Base-by-base conservation (phyloP, 2,329 filamentous ascomycete genomes). In the Phaeoacremonium minimum region DNA sequence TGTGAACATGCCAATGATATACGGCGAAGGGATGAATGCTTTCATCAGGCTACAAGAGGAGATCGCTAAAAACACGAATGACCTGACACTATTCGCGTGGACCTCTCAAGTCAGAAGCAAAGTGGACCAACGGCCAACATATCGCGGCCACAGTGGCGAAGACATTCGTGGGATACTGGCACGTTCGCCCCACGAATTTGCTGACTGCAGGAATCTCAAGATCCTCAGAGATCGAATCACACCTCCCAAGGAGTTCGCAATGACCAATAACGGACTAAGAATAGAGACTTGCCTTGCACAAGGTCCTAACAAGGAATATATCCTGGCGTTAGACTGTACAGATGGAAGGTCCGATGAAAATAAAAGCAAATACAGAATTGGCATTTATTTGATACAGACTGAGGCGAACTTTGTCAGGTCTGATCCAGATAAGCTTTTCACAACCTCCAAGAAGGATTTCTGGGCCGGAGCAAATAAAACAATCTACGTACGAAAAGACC, bases 1-100 rank as follows among this genome's bases (percentile, higher is more conserved):
- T 18, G 40, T 57, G 6, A 52, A 50, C 15, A 55, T 55, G 47
- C 44, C 52, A 8, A 38, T 56, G 30, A 43, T 56, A 2, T 56
- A 55, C 18, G 52, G 53, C 8, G 52, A 56, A 29, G 47, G 50
- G 15, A 18, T 18, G 6, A 49, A 44, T 15, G 40, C 50, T 5
- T 53, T 52, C 28, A 14, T 38, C 16, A 37, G 50, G 14, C 43
- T 53, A 7, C 49, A 53, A 34, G 44, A 54, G 17, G 51, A 54
- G 30, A 55, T 55, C 15, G 37, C 40, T 5, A 44, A 50, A 16
- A 42, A 32, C 18, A 41, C 32, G n/a, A 41, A 42, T 7, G 42
- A 44, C 19, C 40, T 44, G 12, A 42, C 42, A 3, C 36, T 44
- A 4, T 44, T 44, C 15, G 42, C 42, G 7, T 44, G 42, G 42